Evolutionary conservation across 1,284 basidiomycete species (phyloP), one percentile per base, ranked within the genome.

Genomic region (Fomitopsis betulina): DNA sequence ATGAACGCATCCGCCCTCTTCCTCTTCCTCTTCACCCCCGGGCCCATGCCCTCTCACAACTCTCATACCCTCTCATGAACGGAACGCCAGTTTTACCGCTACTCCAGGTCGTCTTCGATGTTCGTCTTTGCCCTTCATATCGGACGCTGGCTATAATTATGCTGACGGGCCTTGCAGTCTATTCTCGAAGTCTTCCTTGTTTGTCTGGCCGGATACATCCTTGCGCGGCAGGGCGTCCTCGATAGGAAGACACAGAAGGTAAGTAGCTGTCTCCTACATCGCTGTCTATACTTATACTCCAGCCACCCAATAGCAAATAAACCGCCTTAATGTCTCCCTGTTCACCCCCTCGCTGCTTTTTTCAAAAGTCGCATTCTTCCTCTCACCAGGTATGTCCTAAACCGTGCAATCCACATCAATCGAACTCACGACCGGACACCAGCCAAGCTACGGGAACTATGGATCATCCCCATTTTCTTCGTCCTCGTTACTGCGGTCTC

Each of bases 291-390:
- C 23, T 55, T 7, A 51, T 17, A 17, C 35, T 21, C 25, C 23
- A n/a, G 15, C 33, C 57, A 10, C 40, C 54, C 39, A 57, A 13
- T 69, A 92, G 88, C 83, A 87, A 82, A 73, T 93, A 23, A 93
- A 92, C 65, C 78, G 82, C 37, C 76, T 94, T 55, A 94, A 94
- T 69, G 84, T 97, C 27, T 91, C 91, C 0, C 82, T 97, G 38
- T 96, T 97, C 75, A 98, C 95, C 0, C 95, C 95, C 0, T 90
- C 91, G 0, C 83, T 98, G 19, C 79, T 97, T 27, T 97, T 97
- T 74, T 94, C 92, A 38, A 98, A 97, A 77, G 94, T 96, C 23
- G 90, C 94, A 0, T 91, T 92, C 72, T 89, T 85, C 71, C 73
- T 90, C 25, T 83, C 86, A 0, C 88, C 88, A 69, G 82, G 87